Percentiles rank a stretch among this genome's conserved stretches.
phyloP scores from a whole-genome alignment of 2,329 filamentous ascomycete species.

The Aureobasidium lini region DNA sequence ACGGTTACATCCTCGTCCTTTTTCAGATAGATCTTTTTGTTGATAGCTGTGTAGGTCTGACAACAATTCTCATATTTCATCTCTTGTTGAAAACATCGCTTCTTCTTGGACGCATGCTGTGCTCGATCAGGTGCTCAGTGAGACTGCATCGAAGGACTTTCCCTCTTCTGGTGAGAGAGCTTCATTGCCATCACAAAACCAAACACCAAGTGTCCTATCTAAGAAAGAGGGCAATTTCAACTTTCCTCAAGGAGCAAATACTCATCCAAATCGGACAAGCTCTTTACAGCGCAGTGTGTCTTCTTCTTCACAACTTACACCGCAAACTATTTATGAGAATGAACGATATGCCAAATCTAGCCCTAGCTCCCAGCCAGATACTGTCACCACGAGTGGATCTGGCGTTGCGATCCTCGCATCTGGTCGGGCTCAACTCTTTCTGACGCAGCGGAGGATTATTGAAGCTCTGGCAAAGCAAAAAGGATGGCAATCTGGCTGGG shows the following conservation, averaged over 20 bases:
- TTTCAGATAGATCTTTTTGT: slow-evolving; percentile 6
- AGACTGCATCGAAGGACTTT: slow-evolving; percentile 62
- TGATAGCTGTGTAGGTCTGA: slow-evolving; percentile 27
- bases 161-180: slow-evolving; percentile 46
- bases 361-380: slow-evolving; percentile 1
- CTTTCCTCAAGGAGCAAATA: slow-evolving; percentile 17
- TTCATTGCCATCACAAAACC: not conserved
- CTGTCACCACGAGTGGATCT: slow-evolving; percentile 15
- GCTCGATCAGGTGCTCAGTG: slow-evolving; percentile 66
- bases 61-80: slow-evolving; percentile 18
- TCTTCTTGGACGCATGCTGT: slow-evolving; percentile 72
- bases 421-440: slow-evolving; percentile 71
- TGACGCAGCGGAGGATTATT: slow-evolving; percentile 71
- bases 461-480: slow-evolving; percentile 64
- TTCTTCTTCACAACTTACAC: not conserved
- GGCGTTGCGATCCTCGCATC: slow-evolving; percentile 75
- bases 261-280: slow-evolving; percentile 14
- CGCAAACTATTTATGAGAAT: slow-evolving; percentile 10
- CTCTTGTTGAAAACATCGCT: slow-evolving; percentile 63
- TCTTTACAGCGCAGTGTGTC: slow-evolving; percentile 13
- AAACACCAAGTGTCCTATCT: not conserved
- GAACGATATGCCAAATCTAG: slow-evolving; percentile 5
- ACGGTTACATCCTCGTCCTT: slow-evolving; percentile 30
- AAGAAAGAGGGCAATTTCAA: slow-evolving; percentile 16
- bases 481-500: slow-evolving; percentile 74